Percentiles rank a stretch among this genome's conserved stretches.
These are phyloP conservation scores for Solanum tarijense DNA, from an alignment of 257 asterid genomes.

Conservation along the genomic window DNA sequence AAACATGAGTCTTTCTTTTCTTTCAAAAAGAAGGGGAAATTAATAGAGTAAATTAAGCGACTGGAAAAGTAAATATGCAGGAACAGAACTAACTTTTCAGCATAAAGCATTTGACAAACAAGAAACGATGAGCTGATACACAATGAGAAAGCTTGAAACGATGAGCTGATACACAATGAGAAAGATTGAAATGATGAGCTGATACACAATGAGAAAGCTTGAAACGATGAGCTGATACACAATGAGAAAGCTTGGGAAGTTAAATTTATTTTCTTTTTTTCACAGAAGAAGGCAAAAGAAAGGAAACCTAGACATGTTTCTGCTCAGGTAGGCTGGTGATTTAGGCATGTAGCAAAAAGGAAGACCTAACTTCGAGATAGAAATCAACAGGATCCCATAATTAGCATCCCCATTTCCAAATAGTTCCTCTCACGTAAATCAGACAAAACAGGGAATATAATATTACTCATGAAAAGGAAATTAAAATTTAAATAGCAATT, in stretches of 20 bases:
- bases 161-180: no score
- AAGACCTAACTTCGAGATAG: neutral
- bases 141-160: no score
- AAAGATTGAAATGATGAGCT: neutral
- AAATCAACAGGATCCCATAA: neutral
- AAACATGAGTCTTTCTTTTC: neutral
- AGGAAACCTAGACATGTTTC: neutral
- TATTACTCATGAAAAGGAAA: neutral
- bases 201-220: no score
- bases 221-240: neutral
- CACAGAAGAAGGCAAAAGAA: neutral
- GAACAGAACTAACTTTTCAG: neutral
- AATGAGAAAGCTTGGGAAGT: neutral
- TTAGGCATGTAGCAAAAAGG: neutral
- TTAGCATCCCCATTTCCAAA: neutral
- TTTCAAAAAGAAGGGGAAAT: neutral
- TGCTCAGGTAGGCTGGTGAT: neutral
- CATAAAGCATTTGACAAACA: neutral
- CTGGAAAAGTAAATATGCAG: neutral
- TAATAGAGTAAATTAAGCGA: neutral
- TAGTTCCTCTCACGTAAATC: neutral
- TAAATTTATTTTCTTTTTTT: neutral
- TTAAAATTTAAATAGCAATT: neutral
- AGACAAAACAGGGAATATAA: neutral
- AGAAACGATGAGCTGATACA: neutral